Evolutionary conservation across 768 basidiomycete genomes (phyloP).

Genomic region (Mycena indigotica): DNA sequence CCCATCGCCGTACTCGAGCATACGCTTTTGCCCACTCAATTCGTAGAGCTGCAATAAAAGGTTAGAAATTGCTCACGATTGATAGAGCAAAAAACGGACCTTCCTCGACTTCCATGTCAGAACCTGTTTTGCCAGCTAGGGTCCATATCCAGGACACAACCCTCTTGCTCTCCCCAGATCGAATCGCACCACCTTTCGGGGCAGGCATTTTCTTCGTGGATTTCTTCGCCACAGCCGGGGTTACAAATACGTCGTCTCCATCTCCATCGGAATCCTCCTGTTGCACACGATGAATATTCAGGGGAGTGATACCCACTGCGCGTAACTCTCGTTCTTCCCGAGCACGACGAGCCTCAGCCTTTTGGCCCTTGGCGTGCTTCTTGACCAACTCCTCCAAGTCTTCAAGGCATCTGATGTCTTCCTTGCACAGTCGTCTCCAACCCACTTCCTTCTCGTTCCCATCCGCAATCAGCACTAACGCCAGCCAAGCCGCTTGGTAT

Average conservation of each 20-base stretch:
- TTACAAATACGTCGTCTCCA: too few relatives aligned
- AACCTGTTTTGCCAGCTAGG: too few relatives aligned
- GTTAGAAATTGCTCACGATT: slow-evolving; percentile 2
- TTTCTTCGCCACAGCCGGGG: too few relatives aligned
- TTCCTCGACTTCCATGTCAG: background rate
- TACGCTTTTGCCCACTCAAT: too few relatives aligned
- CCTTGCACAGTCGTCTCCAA: background rate
- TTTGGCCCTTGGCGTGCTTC: background rate
- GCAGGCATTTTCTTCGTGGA: too few relatives aligned
- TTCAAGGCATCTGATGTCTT: slow-evolving; percentile 6
- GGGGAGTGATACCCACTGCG: background rate
- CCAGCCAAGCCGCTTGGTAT: slow-evolving; percentile 1
- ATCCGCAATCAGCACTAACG: background rate
- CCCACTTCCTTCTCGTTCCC: background rate
- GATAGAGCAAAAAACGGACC: background rate
- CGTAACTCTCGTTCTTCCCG: background rate
- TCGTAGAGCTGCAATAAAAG: slow-evolving; percentile 15
- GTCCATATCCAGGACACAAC: too few relatives aligned
- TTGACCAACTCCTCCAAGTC: background rate
- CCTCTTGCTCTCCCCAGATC: too few relatives aligned
- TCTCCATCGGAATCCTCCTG: too few relatives aligned
- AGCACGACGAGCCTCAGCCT: background rate
- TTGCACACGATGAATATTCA: too few relatives aligned
- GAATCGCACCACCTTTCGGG: too few relatives aligned
- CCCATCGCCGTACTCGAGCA: slow-evolving; percentile 13